Evolutionary conservation across 495 filamentous ascomycete genomes (phyloP).

Genomic region (Beverwykella pulmonaria): DNA sequence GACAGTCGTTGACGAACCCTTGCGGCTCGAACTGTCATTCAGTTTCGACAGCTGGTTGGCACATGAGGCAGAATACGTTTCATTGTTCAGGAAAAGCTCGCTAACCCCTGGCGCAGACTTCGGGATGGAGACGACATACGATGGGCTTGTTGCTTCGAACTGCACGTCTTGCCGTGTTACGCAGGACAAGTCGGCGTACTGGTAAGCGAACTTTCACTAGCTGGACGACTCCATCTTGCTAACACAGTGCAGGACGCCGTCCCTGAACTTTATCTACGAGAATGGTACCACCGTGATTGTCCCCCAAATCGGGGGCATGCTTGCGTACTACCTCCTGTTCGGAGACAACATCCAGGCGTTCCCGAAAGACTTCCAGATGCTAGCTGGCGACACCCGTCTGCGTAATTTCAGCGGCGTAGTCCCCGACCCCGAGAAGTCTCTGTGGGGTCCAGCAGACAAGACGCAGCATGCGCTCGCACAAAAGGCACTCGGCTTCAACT

Average conservation of each 20-base stretch:
- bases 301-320: constrained; percentile 59
- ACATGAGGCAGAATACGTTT: constrained; percentile 24
- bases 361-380: constrained; percentile 78
- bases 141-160: constrained; percentile 50
- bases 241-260: constrained; percentile 43
- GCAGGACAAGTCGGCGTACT: constrained; percentile 67
- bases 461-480: constrained; percentile 70
- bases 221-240: not conserved
- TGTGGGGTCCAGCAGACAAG: constrained; percentile 62
- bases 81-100: not conserved
- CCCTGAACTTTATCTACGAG: constrained; percentile 58
- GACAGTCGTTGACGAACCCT: constrained; percentile 2
- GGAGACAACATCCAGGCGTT: constrained; percentile 68
- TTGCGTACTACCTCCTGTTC: constrained; percentile 75
- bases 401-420: constrained; percentile 74
- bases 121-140: constrained; percentile 48
- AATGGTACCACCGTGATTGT: constrained; percentile 61
- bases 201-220: constrained; percentile 43
- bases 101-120: constrained; percentile 48
- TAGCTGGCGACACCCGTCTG: constrained; percentile 70
- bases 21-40: constrained; percentile 13
- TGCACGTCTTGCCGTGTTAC: constrained; percentile 62
- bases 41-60: constrained; percentile 9
- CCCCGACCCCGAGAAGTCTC: constrained; percentile 72
- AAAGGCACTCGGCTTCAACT: constrained; percentile 90